Evolutionary conservation across 129 eudicot species (phyloP).

Genomic region (Glebionis coronaria): DNA sequence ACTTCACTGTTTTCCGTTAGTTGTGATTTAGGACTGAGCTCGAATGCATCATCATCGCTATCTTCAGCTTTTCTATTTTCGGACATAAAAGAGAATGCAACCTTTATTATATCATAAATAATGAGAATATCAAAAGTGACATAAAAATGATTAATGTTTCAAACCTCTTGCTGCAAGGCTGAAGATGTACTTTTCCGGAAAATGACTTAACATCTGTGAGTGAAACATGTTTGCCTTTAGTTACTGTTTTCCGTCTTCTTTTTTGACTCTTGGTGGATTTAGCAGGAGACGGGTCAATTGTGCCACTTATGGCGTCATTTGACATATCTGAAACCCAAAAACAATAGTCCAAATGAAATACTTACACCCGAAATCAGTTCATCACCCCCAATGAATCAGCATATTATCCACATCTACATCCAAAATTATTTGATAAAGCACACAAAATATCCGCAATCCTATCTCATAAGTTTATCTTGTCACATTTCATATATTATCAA

Average conservation of each 20-base stretch:
- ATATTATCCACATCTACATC: conserved; percentile 14
- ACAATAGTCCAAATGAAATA: too few relatives aligned
- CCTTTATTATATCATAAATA: conserved; percentile 3
- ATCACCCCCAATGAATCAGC: not conserved
- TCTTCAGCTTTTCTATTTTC: conserved; percentile 30
- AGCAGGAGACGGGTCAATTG: conserved; percentile 21
- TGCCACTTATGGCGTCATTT: conserved; percentile 20
- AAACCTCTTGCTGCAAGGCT: conserved; percentile 39
- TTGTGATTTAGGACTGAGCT: conserved; percentile 37
- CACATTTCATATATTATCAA: too few relatives aligned
- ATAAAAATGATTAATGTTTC: not conserved
- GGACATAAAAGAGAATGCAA: conserved; percentile 5
- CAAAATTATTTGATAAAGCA: conserved; percentile 22
- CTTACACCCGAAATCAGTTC: not conserved
- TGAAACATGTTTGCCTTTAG: conserved; percentile 17
- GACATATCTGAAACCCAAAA: conserved; percentile 26
- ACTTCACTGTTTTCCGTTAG: conserved; percentile 22
- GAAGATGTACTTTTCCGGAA: conserved; percentile 20
- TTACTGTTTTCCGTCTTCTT: conserved; percentile 11
- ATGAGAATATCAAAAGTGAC: conserved; percentile 11
- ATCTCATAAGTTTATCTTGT: conserved; percentile 8
- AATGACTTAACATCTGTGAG: conserved; percentile 27
- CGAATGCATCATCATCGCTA: conserved; percentile 24
- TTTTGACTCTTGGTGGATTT: conserved; percentile 28
- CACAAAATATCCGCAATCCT: not conserved